Base-by-base conservation (phyloP, 306 rosid species). In the Calophaca sinica region DNA sequence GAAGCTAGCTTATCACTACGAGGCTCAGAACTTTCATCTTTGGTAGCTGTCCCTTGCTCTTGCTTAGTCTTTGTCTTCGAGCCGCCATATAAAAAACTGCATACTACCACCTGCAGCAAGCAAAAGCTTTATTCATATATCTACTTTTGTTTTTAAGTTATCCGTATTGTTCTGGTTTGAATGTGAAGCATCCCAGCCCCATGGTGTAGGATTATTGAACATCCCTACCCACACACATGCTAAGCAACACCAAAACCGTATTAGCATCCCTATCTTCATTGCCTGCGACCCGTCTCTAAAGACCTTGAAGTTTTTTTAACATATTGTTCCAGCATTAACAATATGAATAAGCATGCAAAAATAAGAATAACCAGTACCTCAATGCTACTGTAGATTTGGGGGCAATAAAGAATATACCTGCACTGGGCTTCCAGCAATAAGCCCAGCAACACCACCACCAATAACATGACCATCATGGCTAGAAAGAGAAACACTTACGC, bases 391-490 rank as follows among this genome's bases (percentile, higher is more conserved):
- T 26, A 66, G 41, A 51, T 58, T 70, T 36, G 63, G 6, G 72
- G 15, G 46, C 12, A 69, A 68, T 58, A 32, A 77, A 71, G 82
- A 78, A 65, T 50, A 15, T 86, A 94, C 99, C 97, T 94, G 96
- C 70, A 94, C 96, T 10, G 96, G 91, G 73, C 91, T 76, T 65
- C 88, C 90, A 1, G 99, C 96, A 39, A 84, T 89, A 70, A 94
- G 97, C 82, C 76, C 60, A 4, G 93, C 96, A 81, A 85, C 96
- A 28, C 87, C 89, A 4, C 98, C 98, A 31, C 98, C 98, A 77
- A 94, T 52, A 74, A 94, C 94, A 70, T 87, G 98, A 61, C 99
- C 99, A 65, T 91, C 97, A 9, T 89, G 88, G 62, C 89, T 88
- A 68, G 91, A 84, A 31, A 94, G 96, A 50, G 98, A 94, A 77